Evolutionary conservation across 2,329 filamentous ascomycete species (phyloP).

Genomic region (Aciculosporium take): DNA sequence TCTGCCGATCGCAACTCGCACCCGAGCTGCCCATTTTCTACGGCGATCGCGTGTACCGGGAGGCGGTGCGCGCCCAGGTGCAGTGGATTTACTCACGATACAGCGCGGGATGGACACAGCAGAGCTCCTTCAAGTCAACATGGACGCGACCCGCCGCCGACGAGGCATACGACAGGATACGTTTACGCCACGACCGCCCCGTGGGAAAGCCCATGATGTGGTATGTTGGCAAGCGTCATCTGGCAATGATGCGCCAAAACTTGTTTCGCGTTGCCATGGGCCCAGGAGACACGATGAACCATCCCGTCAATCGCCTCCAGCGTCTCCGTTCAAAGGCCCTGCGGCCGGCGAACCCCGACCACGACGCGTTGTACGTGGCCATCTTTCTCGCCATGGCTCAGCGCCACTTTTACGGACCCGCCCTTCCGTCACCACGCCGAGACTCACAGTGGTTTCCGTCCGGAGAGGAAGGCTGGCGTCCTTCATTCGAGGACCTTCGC

Average conservation of each 20-base stretch:
- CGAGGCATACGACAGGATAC: slow-evolving; percentile 3
- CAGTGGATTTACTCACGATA: slow-evolving; percentile 30
- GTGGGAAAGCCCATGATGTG: slow-evolving; percentile 22
- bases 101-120: slow-evolving; percentile 13
- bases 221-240: slow-evolving; percentile 34
- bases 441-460: slow-evolving; percentile 15
- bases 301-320: slow-evolving; percentile 33
- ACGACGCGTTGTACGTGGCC: slow-evolving; percentile 38
- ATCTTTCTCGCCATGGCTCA: slow-evolving; percentile 44
- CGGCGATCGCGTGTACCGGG: slow-evolving; percentile 29
- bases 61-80: slow-evolving; percentile 33
- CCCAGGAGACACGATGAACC: slow-evolving; percentile 27
- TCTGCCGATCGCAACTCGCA: slow-evolving; percentile 15
- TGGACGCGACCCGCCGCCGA: slow-evolving; percentile 22
- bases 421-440: slow-evolving; percentile 10
- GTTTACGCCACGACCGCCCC: slow-evolving; percentile 8
- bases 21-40: slow-evolving; percentile 37
- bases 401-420: slow-evolving; percentile 31
- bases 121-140: slow-evolving; percentile 22
- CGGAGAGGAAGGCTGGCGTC: slow-evolving; percentile 10
- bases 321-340: slow-evolving; percentile 31
- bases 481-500: slow-evolving; percentile 32
- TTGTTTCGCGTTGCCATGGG: slow-evolving; percentile 31
- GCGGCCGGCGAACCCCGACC: slow-evolving; percentile 31
- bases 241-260: slow-evolving; percentile 30